Base-by-base conservation (phyloP, 2,329 filamentous ascomycete genomes). In the Karstenula rhodostoma region DNA sequence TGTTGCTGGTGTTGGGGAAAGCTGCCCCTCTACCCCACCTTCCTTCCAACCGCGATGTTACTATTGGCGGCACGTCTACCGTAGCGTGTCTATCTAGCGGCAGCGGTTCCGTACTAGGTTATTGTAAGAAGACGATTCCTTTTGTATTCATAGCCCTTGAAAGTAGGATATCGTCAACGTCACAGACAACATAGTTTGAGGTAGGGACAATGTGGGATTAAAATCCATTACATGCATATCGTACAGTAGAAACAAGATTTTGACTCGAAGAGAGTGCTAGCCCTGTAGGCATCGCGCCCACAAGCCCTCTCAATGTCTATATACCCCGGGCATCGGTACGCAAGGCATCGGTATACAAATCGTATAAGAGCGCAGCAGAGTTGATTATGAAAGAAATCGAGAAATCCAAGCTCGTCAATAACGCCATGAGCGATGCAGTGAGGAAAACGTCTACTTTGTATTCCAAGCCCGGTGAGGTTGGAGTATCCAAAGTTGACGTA, bases 51-150 rank as follows among this genome's bases (percentile, higher is more conserved):
- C 33, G 40, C 40, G 29, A 55, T 22, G 37, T 32, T 32, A n/a
- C 27, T 55, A 55, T 55, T 37, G 19, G 47, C 52, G 52, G 52
- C 8, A 55, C 29, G 27, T 35, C 4, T 54, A 25, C 52, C 52
- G 52, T 55, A 55, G 52, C 42, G 52, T 25, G 33, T 43, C 37
- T 43, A 27, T 35, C 13, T 29, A 23, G 50, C 52, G 52, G 52
- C 17, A 33, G 5, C 6, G 27, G 25, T 32, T 9, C 50, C 50
- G 50, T 27, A 42, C 13, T 43, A 33, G 22, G 42, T 25, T 25
- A n/a, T 51, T 32, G 48, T 47, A 47, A 17, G 9, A 29, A n/a
- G n/a, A n/a, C n/a, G n/a, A n/a, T n/a, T n/a, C n/a, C n/a, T n/a
- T n/a, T n/a, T n/a, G n/a, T n/a, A n/a, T n/a, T n/a, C n/a, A n/a